These are phyloP conservation scores for Sphenostylis stenocarpa DNA, from an alignment of 306 rosid genomes.

Conservation along the genomic window DNA sequence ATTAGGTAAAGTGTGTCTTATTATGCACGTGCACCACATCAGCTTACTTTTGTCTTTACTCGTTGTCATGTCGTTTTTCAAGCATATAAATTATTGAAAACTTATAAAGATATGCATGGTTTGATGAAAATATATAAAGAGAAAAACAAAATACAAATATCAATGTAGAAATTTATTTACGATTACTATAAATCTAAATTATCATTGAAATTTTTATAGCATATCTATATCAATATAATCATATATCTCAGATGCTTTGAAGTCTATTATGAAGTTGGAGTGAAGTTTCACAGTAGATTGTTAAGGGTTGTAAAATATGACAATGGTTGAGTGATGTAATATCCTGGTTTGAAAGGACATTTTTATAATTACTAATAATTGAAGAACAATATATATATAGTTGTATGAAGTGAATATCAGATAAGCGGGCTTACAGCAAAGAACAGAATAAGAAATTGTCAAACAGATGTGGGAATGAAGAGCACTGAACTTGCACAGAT, in stretches of 20 bases:
- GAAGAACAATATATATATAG: too few species aligned
- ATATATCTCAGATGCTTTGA: too few species aligned
- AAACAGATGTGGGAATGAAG: not conserved
- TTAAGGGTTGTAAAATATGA: too few species aligned
- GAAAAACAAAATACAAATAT: not conserved
- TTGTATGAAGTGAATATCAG: not conserved
- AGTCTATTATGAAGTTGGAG: too few species aligned
- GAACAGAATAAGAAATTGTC: not conserved
- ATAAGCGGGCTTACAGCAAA: not conserved
- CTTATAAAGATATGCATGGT: not conserved
- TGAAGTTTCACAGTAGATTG: too few species aligned
- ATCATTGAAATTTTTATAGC: too few species aligned
- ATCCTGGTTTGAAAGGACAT: too few species aligned
- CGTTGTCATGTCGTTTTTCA: not conserved
- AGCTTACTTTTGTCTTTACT: not conserved
- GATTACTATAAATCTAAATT: too few species aligned
- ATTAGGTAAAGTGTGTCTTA: not conserved
- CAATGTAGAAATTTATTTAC: too few species aligned
- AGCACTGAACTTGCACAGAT: not conserved
- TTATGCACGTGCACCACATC: conserved; percentile 50
- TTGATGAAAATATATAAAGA: not conserved
- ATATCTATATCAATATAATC: too few species aligned
- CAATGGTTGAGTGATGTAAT: too few species aligned
- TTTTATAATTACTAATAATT: too few species aligned
- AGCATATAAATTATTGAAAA: not conserved